Evolutionary conservation across 2,329 filamentous ascomycete genomes (phyloP), one percentile per base, ranked within the genome.

Genomic region (Thermoascus crustaceus): DNA sequence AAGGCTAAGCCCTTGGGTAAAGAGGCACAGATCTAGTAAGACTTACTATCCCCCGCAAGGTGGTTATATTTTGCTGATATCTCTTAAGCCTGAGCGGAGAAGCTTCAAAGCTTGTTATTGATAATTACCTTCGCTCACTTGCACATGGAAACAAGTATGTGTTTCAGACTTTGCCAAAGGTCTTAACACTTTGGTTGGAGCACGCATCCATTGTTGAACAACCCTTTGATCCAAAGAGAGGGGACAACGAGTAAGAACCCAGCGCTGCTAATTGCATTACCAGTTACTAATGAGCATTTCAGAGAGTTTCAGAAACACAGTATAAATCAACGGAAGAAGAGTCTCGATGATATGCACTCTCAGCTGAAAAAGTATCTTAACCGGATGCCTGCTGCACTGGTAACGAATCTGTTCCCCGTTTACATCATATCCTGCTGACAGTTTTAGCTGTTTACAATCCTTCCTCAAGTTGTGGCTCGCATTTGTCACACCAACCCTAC

Each of bases 381-480:
- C 36, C 60, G 66, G 27, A 56, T 72, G 34, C 67, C 67, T 24
- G 54, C 67, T 32, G 66, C 61, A 41, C 48, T 68, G 50, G 64
- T 67, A 47, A 44, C n/a, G 7, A 23, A 5, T 24, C 13, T 7
- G 4, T 6, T 37, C 9, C 7, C 16, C 16, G 32, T 10, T 19
- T n/a, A 20, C 18, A 7, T 26, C 5, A 29, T 9, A 20, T 38
- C 2, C 13, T 33, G 37, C 48, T 56, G 39, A 56, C 42, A 34
- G 27, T 17, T 48, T 30, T 40, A 69, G 54, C 60, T 71, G 18
- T 72, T 71, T 47, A 73, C 71, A 1, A 78, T 89, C 4, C 69
- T 99, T 26, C 84, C 91, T 4, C 91, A 98, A 60, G 82, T 98
- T 42, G 84, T 98, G 38, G 91, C 89, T n/a, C 80, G 91, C 20